phyloP scores from a whole-genome alignment of 2,329 filamentous ascomycete species.

The Fusarium bactridioides region DNA sequence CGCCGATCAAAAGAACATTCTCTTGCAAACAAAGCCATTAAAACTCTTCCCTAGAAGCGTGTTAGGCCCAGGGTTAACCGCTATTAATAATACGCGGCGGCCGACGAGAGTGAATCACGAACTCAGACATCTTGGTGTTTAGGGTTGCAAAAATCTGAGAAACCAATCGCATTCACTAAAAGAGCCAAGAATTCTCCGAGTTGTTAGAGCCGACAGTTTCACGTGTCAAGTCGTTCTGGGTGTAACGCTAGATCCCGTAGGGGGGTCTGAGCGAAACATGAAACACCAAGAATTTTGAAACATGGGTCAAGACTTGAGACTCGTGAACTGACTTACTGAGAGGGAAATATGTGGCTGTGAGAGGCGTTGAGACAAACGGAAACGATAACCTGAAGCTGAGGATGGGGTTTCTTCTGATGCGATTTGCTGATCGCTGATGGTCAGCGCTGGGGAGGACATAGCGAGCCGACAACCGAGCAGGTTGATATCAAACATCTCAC shows the following conservation, averaged over 20 bases:
- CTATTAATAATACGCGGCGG: background rate
- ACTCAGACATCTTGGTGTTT: background rate
- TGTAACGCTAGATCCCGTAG: background rate
- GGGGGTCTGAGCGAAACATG: constrained; percentile 20
- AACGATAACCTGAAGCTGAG: constrained; percentile 13
- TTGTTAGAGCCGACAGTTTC: background rate
- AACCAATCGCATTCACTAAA: constrained; percentile 7
- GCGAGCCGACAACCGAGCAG: background rate
- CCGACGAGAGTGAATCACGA: background rate
- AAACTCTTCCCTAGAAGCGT: background rate
- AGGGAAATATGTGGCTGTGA: background rate
- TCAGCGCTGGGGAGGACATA: background rate
- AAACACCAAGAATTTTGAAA: constrained; percentile 17
- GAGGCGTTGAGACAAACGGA: background rate
- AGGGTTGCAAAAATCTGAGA: background rate
- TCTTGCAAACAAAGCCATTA: background rate
- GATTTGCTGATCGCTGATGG: background rate
- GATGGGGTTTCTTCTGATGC: background rate
- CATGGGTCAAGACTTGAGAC: background rate
- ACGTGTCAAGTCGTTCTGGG: background rate
- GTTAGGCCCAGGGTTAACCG: background rate
- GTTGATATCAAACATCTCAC: background rate
- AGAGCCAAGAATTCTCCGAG: background rate
- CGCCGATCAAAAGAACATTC: background rate
- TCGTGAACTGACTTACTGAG: background rate